These are phyloP conservation scores for Brasenia schreberi DNA, from an alignment of 164 flowering plant genomes.

Conservation along the genomic window DNA sequence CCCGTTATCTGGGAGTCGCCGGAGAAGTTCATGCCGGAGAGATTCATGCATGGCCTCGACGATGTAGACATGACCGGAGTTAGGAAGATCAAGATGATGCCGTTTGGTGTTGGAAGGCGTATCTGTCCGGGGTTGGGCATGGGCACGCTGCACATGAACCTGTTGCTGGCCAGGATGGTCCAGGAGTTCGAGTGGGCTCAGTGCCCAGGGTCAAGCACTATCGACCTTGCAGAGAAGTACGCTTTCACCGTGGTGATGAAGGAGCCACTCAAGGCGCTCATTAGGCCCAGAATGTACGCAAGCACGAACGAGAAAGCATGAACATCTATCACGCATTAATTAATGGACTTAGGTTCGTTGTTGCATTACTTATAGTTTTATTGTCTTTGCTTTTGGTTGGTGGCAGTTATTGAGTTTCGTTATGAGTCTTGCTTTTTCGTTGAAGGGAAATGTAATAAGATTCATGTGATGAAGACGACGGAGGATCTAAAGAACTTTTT, in stretches of 20 bases:
- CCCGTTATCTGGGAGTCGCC: conserved; percentile 65
- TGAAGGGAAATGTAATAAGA: too few species aligned
- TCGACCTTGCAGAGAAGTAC: conserved; percentile 77
- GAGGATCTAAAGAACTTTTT: too few species aligned
- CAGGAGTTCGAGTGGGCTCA: conserved; percentile 75
- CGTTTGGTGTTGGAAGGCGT: conserved; percentile 84
- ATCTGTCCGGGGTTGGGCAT: conserved; percentile 73
- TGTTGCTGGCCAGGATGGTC: conserved; percentile 72
- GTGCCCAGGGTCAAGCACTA: conserved; percentile 28
- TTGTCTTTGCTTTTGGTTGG: too few species aligned
- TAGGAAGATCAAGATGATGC: conserved; percentile 58
- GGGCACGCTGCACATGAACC: conserved; percentile 50
- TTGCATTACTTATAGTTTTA: too few species aligned
- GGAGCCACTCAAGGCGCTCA: conserved; percentile 61
- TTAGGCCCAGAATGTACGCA: conserved; percentile 32
- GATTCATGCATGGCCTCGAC: conserved; percentile 60
- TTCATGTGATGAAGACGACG: too few species aligned
- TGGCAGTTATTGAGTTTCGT: too few species aligned
- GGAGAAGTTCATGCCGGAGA: conserved; percentile 64
- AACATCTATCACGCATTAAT: too few species aligned
- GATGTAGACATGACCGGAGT: conserved; percentile 74
- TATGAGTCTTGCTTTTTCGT: too few species aligned
- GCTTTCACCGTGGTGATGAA: conserved; percentile 94
- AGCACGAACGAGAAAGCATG: too few species aligned
- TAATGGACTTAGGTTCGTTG: too few species aligned